A percentile compares a stretch with the other conserved stretches of the same genome.
These are phyloP conservation scores for Colletotrichum orbiculare DNA, from an alignment of 2,329 filamentous ascomycete genomes.

Conservation along the genomic window DNA sequence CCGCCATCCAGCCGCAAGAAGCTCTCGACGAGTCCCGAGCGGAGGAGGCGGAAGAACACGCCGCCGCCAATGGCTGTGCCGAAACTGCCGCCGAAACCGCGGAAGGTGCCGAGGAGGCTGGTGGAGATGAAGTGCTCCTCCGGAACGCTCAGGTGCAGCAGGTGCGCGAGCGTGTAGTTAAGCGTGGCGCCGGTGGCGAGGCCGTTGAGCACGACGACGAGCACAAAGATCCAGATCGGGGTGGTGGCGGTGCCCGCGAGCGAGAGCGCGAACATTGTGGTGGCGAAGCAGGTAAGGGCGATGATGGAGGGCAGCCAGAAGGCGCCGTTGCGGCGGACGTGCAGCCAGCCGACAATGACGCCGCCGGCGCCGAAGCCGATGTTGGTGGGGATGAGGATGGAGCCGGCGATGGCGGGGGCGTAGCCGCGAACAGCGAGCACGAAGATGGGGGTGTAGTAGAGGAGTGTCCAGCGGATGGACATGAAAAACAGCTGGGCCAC, in stretches of 20 bases:
- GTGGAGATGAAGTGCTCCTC: constrained; percentile 80
- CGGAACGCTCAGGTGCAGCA: constrained; percentile 76
- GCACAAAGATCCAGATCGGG: constrained; percentile 64
- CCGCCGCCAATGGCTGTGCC: constrained; percentile 84
- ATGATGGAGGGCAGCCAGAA: constrained; percentile 76
- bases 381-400: constrained; percentile 85
- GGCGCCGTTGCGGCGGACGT: constrained; percentile 77
- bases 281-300: constrained; percentile 70
- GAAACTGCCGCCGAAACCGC: constrained; percentile 84
- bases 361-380: constrained; percentile 81
- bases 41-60: constrained; percentile 73
- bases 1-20: constrained; percentile 63
- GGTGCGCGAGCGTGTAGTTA: constrained; percentile 85
- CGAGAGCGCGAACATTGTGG: constrained; percentile 68
- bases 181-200: constrained; percentile 77
- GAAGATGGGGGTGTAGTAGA: constrained; percentile 86
- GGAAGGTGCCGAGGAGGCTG: constrained; percentile 81
- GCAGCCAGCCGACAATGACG: constrained; percentile 77
- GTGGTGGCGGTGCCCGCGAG: constrained; percentile 63
- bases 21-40: constrained; percentile 62
- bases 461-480: constrained; percentile 81
- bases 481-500: constrained; percentile 81
- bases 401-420: constrained; percentile 75
- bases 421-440: constrained; percentile 80
- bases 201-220: constrained; percentile 75